Evolutionary conservation across 306 rosid genomes (phyloP).

Genomic region (Delonix regia): DNA sequence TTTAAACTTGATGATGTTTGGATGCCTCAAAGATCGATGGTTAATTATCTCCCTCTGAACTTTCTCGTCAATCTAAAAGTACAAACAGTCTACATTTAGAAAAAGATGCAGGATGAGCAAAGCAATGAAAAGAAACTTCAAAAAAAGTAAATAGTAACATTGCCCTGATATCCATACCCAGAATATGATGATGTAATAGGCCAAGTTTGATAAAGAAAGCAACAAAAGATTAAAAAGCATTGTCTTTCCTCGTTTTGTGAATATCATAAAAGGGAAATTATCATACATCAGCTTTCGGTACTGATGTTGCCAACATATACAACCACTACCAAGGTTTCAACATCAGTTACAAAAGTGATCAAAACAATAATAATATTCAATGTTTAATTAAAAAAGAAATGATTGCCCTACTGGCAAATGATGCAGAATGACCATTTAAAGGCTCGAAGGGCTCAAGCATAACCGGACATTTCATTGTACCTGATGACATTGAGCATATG

Average conservation of each 20-base stretch:
- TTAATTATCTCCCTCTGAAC: slow-evolving; percentile 89
- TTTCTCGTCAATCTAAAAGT: slow-evolving; percentile 82
- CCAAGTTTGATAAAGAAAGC: background rate
- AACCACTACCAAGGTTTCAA: slow-evolving; percentile 1
- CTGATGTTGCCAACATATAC: background rate
- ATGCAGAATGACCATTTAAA: background rate
- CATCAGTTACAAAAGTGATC: background rate
- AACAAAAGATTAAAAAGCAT: background rate
- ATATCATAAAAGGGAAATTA: background rate
- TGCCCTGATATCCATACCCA: background rate
- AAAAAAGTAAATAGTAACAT: slow-evolving; percentile 8
- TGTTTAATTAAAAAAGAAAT: background rate
- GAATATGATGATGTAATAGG: background rate
- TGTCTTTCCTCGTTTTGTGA: background rate
- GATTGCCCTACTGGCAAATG: background rate
- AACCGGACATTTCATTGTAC: slow-evolving; percentile 8
- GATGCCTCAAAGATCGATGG: slow-evolving; percentile 84
- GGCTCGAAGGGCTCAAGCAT: slow-evolving; percentile 4
- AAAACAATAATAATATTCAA: background rate
- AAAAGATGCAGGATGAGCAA: background rate
- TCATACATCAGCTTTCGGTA: slow-evolving; percentile 6
- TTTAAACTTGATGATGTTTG: slow-evolving; percentile 83
- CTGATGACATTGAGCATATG: too few species aligned
- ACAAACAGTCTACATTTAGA: slow-evolving; percentile 27
- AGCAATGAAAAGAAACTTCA: background rate